phyloP scores from a whole-genome alignment of 805 yeast species.

The Suhomyces kilbournensis region DNA sequence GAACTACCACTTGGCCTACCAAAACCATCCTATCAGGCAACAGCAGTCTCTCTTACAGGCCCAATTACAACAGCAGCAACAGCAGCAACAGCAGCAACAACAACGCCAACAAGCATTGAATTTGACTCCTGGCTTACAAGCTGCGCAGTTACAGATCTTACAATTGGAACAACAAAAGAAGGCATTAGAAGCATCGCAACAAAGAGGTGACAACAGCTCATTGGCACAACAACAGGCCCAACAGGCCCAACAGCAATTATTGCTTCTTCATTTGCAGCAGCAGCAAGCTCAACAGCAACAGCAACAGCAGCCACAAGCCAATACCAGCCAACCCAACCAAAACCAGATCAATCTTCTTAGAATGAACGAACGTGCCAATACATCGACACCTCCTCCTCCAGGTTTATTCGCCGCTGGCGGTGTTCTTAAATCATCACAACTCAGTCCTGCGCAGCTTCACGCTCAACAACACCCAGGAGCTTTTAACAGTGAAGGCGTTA shows the following conservation, averaged over 20 bases:
- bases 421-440: slow-evolving; percentile 9
- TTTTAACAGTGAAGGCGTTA: slow-evolving; percentile 10
- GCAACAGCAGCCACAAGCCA: slow-evolving; percentile 43
- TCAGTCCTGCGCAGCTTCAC: slow-evolving; percentile 10
- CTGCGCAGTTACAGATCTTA: slow-evolving; percentile 28
- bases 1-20: slow-evolving; percentile 45
- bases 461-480: slow-evolving; percentile 12
- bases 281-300: slow-evolving; percentile 30
- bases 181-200: slow-evolving; percentile 10
- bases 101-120: slow-evolving; percentile 24
- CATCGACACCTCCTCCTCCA: slow-evolving; percentile 71
- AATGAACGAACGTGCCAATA: slow-evolving; percentile 31
- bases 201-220: slow-evolving; percentile 6
- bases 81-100: slow-evolving; percentile 24
- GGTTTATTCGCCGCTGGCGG: slow-evolving; percentile 48
- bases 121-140: slow-evolving; percentile 13
- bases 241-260: slow-evolving; percentile 9
- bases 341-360: slow-evolving; percentile 28
- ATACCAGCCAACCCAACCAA: slow-evolving; percentile 20
- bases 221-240: slow-evolving; percentile 13
- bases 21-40: slow-evolving; percentile 40
- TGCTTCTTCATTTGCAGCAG: slow-evolving; percentile 23
- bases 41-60: slow-evolving; percentile 30
- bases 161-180: slow-evolving; percentile 27
- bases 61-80: slow-evolving; percentile 27